Base-by-base conservation (phyloP, 192 early-diverging fungal species). In the Mortierella hygrophila region DNA sequence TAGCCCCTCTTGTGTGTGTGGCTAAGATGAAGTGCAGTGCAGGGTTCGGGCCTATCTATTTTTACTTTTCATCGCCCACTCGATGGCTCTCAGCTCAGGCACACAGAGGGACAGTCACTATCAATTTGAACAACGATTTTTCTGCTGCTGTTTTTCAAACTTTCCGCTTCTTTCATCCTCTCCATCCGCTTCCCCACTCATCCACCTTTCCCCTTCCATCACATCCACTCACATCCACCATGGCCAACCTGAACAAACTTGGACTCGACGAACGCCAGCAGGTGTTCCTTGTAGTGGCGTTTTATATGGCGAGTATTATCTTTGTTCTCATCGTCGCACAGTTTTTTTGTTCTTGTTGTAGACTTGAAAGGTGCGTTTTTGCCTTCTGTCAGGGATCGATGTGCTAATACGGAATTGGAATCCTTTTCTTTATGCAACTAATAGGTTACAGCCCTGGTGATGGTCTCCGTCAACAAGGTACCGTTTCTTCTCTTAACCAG, bases 391-490 rank as follows among this genome's bases (percentile, higher is more conserved):
- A 55, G 54, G 21, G 20, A 55, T 21, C 0, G 54, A 55, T 21
- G 8, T 16, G 6, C 21, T 55, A 21, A 55, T 21, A 18, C 54
- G 18, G 54, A 1, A 55, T 55, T 55, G 6, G 16, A 55, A 21
- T 55, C 54, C 18, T 55, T 55, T 55, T 6, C 18, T 21, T 55
- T 18, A 18, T 52, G 2, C 47, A 52, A 16, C 21, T 20, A 21
- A 20, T 87, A 87, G 69, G 32, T 82, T 47, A 87, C 89, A 4
- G 83, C 88, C 29, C 26, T 90, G 21, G 69, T 87, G 32, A 88
- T 90, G 83, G 89, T 90, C 52, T 72, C 76, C 72, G 88, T 89
- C 42, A 90, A 90, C 78, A 90, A 90, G 88, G 88, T 89, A 83
- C 42, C 23, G 18, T 15, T 40, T 40, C 38, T 40, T 40, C 3